Base-by-base conservation (phyloP, 2,329 filamentous ascomycete species). In the Aotearoamyces nothofagi region DNA sequence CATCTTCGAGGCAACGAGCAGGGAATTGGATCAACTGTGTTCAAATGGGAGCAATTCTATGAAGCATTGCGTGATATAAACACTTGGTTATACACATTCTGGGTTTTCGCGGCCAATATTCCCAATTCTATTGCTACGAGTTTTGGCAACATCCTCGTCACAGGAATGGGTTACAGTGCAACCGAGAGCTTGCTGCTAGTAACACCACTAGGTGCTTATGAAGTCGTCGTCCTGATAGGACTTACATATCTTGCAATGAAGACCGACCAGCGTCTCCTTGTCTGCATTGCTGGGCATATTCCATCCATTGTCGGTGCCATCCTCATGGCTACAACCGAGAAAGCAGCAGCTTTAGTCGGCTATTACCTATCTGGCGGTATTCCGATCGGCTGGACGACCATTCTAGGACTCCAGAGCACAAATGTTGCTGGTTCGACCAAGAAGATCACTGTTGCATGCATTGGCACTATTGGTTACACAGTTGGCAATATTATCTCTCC, bases 131-230 rank as follows among this genome's bases (percentile, higher is more conserved):
- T 67, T 9, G 66, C 71, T 27, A 58, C 56, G 0, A 71, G 67
- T 32, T 73, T 71, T 37, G 64, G 63, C 28, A 69, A 65, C 0
- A 52, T 71, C 27, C 66, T 73, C 27, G 70, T 72, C 38, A 46
- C 67, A 32, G 64, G 64, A 0, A 63, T 68, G 26, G 65, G 65
- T 1, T 71, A 63, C 41, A 56, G 53, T 2, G 58, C 61, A 0
- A 49, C 66, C 8, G 56, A 58, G 15, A 31, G 30, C 10, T 29
- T 35, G n/a, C 35, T 38, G 5, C 29, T 32, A 12, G 43, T 42
- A 10, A 46, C 44, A 3, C 45, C 45, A 2, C 41, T 39, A 4
- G 47, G 47, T 10, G 43, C 37, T 5, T 36, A 46, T 5, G 41
- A 46, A 37, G 38, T 48, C 11, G 36, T 48, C 10, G 26, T 33